Conservation (phyloP, 1,139 yeast genomes). For the Hyphopichia wangnamkhiaoensis region DNA sequence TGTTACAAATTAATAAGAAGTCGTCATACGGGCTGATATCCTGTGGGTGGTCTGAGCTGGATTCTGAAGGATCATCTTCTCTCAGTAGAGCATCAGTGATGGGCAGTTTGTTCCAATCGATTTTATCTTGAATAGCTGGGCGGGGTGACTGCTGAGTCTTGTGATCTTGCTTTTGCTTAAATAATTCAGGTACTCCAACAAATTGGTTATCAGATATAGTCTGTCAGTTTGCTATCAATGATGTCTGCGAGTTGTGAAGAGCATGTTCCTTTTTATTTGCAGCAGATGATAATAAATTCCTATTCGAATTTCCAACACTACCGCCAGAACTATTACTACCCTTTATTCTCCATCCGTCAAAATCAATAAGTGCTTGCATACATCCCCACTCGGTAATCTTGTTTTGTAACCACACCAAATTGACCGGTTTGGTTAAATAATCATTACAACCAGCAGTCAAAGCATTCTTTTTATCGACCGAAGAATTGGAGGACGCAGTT, state of each 20-base stretch:
- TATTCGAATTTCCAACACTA: neutral
- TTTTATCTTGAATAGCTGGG: too few relatives aligned
- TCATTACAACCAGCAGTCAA: conserved; percentile 97
- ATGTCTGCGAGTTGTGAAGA: neutral
- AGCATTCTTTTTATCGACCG: conserved; percentile 88
- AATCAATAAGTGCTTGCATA: conserved; percentile 96
- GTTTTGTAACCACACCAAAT: conserved; percentile 88
- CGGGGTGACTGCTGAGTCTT: too few relatives aligned
- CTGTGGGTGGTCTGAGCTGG: too few relatives aligned
- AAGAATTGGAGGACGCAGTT: conserved; percentile 82
- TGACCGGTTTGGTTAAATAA: conserved; percentile 94
- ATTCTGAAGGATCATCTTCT: too few relatives aligned
- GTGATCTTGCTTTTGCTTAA: too few relatives aligned
- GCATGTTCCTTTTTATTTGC: neutral
- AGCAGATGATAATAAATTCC: neutral
- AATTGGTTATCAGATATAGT: neutral
- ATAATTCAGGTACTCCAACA: too few relatives aligned
- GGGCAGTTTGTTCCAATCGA: too few relatives aligned
- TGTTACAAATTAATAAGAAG: too few relatives aligned
- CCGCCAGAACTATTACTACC: conserved; percentile 6
- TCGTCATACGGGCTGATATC: too few relatives aligned
- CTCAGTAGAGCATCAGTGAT: too few relatives aligned
- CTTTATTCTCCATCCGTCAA: conserved; percentile 81
- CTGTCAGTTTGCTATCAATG: conserved; percentile 4
- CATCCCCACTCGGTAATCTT: conserved; percentile 96